phyloP scores from a whole-genome alignment of 2,329 filamentous ascomycete species.

The Colletotrichum ledebouriae region DNA sequence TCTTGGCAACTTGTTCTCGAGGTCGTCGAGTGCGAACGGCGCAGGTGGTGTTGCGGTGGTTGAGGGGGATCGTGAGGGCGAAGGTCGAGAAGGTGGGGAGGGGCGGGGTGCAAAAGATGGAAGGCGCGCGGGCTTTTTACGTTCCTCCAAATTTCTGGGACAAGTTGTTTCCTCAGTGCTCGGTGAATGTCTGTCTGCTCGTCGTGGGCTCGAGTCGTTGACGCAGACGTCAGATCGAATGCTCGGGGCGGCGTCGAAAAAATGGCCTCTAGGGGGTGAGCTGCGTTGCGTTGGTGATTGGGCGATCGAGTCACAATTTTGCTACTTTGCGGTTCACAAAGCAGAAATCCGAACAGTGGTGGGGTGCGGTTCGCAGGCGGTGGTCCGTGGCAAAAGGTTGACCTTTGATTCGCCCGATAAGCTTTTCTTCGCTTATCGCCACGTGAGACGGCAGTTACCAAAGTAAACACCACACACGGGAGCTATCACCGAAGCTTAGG shows the following conservation, averaged over 20 bases:
- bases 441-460: slow-evolving; percentile 34
- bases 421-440: slow-evolving; percentile 35
- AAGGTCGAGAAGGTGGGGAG: slow-evolving; percentile 45
- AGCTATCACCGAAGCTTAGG: slow-evolving; percentile 28
- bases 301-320: slow-evolving; percentile 58
- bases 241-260: slow-evolving; percentile 32
- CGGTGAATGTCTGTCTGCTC: slow-evolving; percentile 31
- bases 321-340: slow-evolving; percentile 55
- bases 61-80: slow-evolving; percentile 10
- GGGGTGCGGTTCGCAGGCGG: slow-evolving; percentile 55
- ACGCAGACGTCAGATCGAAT: slow-evolving; percentile 18
- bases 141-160: slow-evolving; percentile 20
- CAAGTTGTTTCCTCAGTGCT: slow-evolving; percentile 40
- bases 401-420: slow-evolving; percentile 36
- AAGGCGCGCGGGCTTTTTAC: slow-evolving; percentile 44
- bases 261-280: slow-evolving; percentile 26
- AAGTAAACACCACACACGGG: slow-evolving; percentile 36
- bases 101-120: slow-evolving; percentile 48
- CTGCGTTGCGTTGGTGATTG: slow-evolving; percentile 45
- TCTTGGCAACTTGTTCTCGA: slow-evolving; percentile 68
- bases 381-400: slow-evolving; percentile 49
- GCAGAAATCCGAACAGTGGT: slow-evolving; percentile 51
- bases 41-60: slow-evolving; percentile 41
- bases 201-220: slow-evolving; percentile 22
- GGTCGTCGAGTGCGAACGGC: slow-evolving; percentile 38